These are phyloP conservation scores for Neonectria faginata DNA, from an alignment of 2,329 filamentous ascomycete species.

Conservation along the genomic window DNA sequence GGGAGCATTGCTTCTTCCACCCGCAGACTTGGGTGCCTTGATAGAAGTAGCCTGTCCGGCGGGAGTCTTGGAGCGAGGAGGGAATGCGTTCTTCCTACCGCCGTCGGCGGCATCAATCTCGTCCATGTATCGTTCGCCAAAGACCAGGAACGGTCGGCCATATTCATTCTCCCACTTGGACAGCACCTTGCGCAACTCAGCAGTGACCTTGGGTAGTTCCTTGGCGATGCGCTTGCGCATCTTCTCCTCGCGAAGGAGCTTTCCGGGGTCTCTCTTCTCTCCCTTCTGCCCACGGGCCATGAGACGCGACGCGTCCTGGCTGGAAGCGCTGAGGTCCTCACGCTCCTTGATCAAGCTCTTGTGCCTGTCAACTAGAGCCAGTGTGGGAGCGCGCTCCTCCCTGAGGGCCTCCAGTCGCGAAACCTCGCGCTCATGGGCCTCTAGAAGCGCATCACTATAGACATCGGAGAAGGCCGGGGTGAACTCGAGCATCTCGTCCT, in stretches of 20 bases:
- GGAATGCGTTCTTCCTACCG: slow-evolving; percentile 64
- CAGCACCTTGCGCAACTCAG: slow-evolving; percentile 83
- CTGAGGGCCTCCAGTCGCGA: slow-evolving; percentile 81
- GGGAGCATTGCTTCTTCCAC: slow-evolving; percentile 43
- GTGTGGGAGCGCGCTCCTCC: slow-evolving; percentile 87
- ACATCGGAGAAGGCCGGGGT: slow-evolving; percentile 97
- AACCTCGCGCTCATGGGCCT: slow-evolving; percentile 95
- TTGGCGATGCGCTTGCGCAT: slow-evolving; percentile 98
- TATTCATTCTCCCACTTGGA: slow-evolving; percentile 94
- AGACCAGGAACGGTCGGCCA: slow-evolving; percentile 90
- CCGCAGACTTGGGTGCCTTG: slow-evolving; percentile 52
- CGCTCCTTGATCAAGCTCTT: slow-evolving; percentile 85
- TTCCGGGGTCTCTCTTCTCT: slow-evolving; percentile 93
- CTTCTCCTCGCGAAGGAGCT: slow-evolving; percentile 95
- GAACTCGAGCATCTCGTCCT: slow-evolving; percentile 99
- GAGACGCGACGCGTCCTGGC: slow-evolving; percentile 92
- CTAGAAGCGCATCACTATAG: slow-evolving; percentile 93
- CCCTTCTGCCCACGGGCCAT: slow-evolving; percentile 93
- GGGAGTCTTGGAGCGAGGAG: slow-evolving; percentile 77
- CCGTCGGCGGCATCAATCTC: slow-evolving; percentile 74
- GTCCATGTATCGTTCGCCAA: slow-evolving; percentile 91
- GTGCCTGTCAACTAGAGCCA: slow-evolving; percentile 87
- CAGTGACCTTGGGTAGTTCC: slow-evolving; percentile 90
- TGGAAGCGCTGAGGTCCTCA: slow-evolving; percentile 87
- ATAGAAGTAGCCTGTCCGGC: slow-evolving; percentile 65